A percentile compares a stretch with the other conserved stretches of the same genome.
Conservation (phyloP, 208 protist genomes). For the Borovskyia barvae region DNA sequence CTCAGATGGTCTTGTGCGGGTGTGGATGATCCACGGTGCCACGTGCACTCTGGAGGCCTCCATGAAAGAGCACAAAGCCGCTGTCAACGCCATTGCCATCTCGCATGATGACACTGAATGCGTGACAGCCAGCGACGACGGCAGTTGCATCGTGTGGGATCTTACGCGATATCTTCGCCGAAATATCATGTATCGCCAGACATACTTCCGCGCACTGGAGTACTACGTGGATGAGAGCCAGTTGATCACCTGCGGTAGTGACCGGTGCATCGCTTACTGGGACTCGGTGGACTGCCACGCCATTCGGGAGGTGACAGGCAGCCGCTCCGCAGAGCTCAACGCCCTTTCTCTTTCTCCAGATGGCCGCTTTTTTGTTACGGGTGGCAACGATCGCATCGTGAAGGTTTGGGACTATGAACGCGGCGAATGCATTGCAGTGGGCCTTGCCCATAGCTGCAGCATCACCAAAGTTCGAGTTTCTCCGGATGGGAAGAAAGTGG, state of each 20-base stretch:
- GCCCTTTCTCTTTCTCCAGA: slow-evolving; percentile 84
- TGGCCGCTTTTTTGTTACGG: slow-evolving; percentile 90
- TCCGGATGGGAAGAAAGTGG: slow-evolving; percentile 88
- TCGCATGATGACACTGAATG: slow-evolving; percentile 91
- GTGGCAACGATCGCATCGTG: slow-evolving; percentile 91
- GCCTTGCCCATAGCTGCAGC: slow-evolving; percentile 92
- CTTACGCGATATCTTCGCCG: slow-evolving; percentile 87
- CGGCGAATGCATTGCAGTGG: slow-evolving; percentile 83
- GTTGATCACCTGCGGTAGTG: slow-evolving; percentile 93
- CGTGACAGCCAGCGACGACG: slow-evolving; percentile 92
- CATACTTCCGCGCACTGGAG: slow-evolving; percentile 91
- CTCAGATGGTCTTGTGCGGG: slow-evolving; percentile 90
- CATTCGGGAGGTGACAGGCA: slow-evolving; percentile 92
- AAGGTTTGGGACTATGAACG: slow-evolving; percentile 96
- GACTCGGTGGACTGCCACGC: slow-evolving; percentile 93
- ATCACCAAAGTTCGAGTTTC: slow-evolving; percentile 91
- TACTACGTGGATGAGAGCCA: slow-evolving; percentile 94
- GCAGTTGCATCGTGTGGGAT: slow-evolving; percentile 96
- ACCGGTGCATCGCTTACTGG: slow-evolving; percentile 95
- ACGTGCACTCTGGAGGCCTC: slow-evolving; percentile 88
- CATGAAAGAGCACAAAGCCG: slow-evolving; percentile 96
- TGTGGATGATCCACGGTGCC: slow-evolving; percentile 76
- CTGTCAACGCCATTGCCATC: slow-evolving; percentile 86
- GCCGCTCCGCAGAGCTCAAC: slow-evolving; percentile 91
- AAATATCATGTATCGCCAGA: slow-evolving; percentile 95